Conservation (phyloP, 306 rosid species). For the Hippophae gyantsensis region DNA sequence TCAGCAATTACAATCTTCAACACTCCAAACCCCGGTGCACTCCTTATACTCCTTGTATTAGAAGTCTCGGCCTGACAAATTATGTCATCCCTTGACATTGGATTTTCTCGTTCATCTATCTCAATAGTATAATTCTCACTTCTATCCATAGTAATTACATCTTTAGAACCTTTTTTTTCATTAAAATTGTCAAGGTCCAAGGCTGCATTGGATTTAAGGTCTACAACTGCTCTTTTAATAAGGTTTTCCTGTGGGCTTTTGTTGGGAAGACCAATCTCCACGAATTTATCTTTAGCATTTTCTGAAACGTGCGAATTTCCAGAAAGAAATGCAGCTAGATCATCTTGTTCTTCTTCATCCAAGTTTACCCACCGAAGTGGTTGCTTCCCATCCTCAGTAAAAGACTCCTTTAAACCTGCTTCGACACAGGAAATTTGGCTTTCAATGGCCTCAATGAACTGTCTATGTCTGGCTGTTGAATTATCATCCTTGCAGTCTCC, state of each 20-base stretch:
- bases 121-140: slow-evolving; percentile 33
- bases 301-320: slow-evolving; percentile 41
- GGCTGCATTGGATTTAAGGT: slow-evolving; percentile 23
- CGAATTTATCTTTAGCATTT: slow-evolving; percentile 23
- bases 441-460: slow-evolving; percentile 75
- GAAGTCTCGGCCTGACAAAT: slow-evolving; percentile 56
- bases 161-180: slow-evolving; percentile 32
- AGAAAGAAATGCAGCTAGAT: slow-evolving; percentile 84
- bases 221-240: slow-evolving; percentile 28
- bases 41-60: slow-evolving; percentile 60
- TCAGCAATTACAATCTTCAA: slow-evolving; percentile 56
- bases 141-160: slow-evolving; percentile 28
- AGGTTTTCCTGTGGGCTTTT: slow-evolving; percentile 33
- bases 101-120: slow-evolving; percentile 34
- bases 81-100: slow-evolving; percentile 43
- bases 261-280: slow-evolving; percentile 24
- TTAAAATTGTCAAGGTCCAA: slow-evolving; percentile 23
- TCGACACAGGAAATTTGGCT: slow-evolving; percentile 74
- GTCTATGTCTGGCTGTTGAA: slow-evolving; percentile 60
- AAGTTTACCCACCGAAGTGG: slow-evolving; percentile 80
- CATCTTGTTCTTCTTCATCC: slow-evolving; percentile 74
- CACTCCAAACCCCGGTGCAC: slow-evolving; percentile 47
- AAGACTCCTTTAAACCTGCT: slow-evolving; percentile 50
- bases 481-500: slow-evolving; percentile 47
- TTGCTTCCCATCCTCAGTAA: slow-evolving; percentile 56